Percentiles rank a stretch among this genome's conserved stretches.
Conservation (phyloP, 495 filamentous ascomycete species). For the Alectoria sarmentosa region DNA sequence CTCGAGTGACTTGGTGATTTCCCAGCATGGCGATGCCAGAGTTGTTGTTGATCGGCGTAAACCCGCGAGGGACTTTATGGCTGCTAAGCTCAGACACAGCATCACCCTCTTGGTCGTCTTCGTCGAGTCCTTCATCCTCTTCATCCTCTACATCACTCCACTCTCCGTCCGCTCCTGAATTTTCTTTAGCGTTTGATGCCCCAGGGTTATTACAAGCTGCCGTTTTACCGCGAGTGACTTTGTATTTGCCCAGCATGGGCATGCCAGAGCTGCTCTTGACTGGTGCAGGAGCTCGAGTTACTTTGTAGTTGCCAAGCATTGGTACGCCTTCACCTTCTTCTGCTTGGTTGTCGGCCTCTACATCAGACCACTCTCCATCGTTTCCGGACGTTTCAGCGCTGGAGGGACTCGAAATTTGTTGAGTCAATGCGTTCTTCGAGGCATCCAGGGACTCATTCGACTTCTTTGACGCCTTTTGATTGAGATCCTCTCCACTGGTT, state of each 20-base stretch:
- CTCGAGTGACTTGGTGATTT: too few relatives aligned
- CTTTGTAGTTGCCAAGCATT: neutral
- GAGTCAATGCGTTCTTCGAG: neutral
- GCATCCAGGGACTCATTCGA: neutral
- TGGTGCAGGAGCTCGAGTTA: neutral
- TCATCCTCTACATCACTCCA: neutral
- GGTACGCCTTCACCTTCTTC: neutral
- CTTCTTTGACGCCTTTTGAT: neutral
- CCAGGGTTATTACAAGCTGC: neutral
- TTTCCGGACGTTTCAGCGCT: neutral
- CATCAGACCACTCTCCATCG: neutral
- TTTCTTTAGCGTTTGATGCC: neutral
- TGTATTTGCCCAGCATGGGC: neutral
- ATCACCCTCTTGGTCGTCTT: neutral
- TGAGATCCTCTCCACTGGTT: neutral
- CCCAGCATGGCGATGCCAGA: too few relatives aligned
- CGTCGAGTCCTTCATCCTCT: neutral
- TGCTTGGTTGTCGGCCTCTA: neutral
- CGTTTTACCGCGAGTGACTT: neutral
- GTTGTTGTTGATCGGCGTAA: too few relatives aligned
- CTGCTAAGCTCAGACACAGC: too few relatives aligned
- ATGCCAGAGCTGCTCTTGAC: neutral
- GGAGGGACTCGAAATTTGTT: neutral
- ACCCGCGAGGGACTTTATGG: too few relatives aligned
- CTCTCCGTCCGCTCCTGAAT: neutral